Evolutionary conservation across 2,329 filamentous ascomycete species (phyloP).

Genomic region (Monilinia fructicola): DNA sequence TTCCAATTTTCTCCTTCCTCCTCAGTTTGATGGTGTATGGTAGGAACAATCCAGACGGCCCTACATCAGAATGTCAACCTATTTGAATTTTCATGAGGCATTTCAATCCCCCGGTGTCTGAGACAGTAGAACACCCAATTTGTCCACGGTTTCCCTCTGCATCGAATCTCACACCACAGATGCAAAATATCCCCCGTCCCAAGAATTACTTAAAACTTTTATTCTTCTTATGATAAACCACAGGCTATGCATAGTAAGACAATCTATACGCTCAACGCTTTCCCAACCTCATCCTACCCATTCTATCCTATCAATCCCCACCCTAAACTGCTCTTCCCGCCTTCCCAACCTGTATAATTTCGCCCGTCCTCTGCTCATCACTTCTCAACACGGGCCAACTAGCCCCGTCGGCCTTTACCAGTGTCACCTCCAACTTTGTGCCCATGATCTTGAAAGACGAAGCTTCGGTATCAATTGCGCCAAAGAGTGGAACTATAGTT

Average conservation of each 20-base stretch:
- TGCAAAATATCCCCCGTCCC: no score
- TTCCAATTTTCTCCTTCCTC: no score
- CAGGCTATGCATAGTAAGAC: conserved; percentile 8
- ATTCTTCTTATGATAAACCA: neutral
- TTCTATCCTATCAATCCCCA: neutral
- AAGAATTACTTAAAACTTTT: neutral
- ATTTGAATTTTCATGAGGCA: no score
- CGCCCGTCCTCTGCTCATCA: conserved; percentile 64
- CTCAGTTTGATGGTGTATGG: no score
- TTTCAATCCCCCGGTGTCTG: no score
- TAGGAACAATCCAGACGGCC: no score
- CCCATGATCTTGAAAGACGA: conserved; percentile 66
- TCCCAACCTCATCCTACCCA: neutral
- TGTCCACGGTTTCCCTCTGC: no score
- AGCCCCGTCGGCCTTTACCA: conserved; percentile 62
- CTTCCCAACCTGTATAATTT: conserved; percentile 86
- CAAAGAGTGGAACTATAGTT: conserved; percentile 72
- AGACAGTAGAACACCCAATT: no score
- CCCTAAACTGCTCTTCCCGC: conserved; percentile 53
- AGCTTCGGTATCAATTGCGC: conserved; percentile 65
- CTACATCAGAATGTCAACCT: no score
- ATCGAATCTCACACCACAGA: no score
- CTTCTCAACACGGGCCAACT: conserved; percentile 69
- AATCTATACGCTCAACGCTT: neutral
- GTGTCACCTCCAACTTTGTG: conserved; percentile 67